Base-by-base conservation (phyloP, 352 stramenopile genomes). In the Phytophthora fragariaefolia region DNA sequence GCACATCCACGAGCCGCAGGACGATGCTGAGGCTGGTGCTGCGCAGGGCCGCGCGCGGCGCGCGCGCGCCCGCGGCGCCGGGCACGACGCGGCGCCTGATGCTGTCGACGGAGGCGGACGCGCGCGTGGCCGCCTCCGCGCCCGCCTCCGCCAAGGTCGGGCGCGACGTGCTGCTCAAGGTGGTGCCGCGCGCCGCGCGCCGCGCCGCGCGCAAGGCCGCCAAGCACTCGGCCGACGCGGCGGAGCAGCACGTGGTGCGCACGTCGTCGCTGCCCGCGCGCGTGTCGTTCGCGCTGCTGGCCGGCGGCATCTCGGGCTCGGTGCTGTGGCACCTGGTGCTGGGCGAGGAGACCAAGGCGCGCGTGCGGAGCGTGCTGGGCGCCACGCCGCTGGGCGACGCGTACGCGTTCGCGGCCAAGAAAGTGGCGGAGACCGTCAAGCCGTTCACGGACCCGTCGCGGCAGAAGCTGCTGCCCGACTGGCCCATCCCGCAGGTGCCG, bases 391-490 rank as follows among this genome's bases (percentile, higher is more conserved):
- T 96, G 2, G 87, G 87, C 17, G 80, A 89, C 55, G 62, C 89
- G 24, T 94, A 92, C 69, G 68, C 49, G 7, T 69, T 87, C 23
- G 34, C 84, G 23, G 77, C 77, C 13, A 79, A 71, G 27, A 87
- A 94, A 55, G 73, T 95, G 55, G 78, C 89, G 56, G 82, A 95
- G 55, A 74, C 82, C 23, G 75, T 86, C 51, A 83, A 84, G 46
- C 88, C 86, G 6, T 95, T 91, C 64, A 95, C 85, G 24, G 83
- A 95, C 13, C 88, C 88, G n/a, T 91, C 82, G 28, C 79, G 87
- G 48, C 77, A 82, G 26, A 95, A 96, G 66, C 69, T 96, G 36
- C 65, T 96, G 63, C 88, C 88, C n/a, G 87, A 96, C 63, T 96
- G 87, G 87, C 87, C 87, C 27, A 92, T 96, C 36, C 85, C 82